These are phyloP conservation scores for Parastagonospora avenae DNA, from an alignment of 2,329 filamentous ascomycete species.

Conservation along the genomic window DNA sequence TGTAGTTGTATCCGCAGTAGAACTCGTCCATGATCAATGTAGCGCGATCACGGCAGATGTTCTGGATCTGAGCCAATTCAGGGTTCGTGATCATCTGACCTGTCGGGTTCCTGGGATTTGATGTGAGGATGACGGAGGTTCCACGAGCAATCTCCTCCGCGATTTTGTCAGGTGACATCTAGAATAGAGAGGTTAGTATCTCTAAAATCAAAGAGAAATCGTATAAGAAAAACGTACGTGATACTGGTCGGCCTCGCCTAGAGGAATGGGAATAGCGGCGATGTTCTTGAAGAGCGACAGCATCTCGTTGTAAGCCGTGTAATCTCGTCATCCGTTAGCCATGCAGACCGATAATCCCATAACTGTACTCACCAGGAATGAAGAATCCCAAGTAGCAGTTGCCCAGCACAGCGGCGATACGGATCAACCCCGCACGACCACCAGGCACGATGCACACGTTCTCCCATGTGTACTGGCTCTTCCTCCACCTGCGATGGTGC, in stretches of 20 bases:
- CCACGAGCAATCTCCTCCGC: slow-evolving; percentile 87
- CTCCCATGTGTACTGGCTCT: slow-evolving; percentile 93
- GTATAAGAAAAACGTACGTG: too few species aligned
- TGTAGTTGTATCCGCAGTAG: slow-evolving; percentile 92
- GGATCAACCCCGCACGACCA: slow-evolving; percentile 88
- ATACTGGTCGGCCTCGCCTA: slow-evolving; percentile 85
- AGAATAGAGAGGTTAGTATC: too few species aligned
- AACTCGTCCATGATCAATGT: slow-evolving; percentile 97
- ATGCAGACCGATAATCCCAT: background rate
- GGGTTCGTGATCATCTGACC: slow-evolving; percentile 85
- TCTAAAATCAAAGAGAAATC: too few species aligned
- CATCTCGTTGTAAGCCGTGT: slow-evolving; percentile 98
- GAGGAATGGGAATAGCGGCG: slow-evolving; percentile 59
- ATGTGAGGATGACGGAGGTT: slow-evolving; percentile 81
- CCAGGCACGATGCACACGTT: slow-evolving; percentile 97
- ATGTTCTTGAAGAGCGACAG: slow-evolving; percentile 87
- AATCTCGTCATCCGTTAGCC: slow-evolving; percentile 56
- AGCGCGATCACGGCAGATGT: slow-evolving; percentile 86
- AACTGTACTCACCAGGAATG: slow-evolving; percentile 62
- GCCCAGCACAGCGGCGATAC: slow-evolving; percentile 91
- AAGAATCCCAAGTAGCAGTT: slow-evolving; percentile 94
- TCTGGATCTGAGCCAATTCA: slow-evolving; percentile 87
- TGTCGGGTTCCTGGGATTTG: slow-evolving; percentile 93
- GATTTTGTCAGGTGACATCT: slow-evolving; percentile 93
- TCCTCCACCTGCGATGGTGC: slow-evolving; percentile 85